Percentiles rank a stretch among this genome's conserved stretches.
Conservation (phyloP, 2,329 filamentous ascomycete species). For the Ophiostoma piceae region DNA sequence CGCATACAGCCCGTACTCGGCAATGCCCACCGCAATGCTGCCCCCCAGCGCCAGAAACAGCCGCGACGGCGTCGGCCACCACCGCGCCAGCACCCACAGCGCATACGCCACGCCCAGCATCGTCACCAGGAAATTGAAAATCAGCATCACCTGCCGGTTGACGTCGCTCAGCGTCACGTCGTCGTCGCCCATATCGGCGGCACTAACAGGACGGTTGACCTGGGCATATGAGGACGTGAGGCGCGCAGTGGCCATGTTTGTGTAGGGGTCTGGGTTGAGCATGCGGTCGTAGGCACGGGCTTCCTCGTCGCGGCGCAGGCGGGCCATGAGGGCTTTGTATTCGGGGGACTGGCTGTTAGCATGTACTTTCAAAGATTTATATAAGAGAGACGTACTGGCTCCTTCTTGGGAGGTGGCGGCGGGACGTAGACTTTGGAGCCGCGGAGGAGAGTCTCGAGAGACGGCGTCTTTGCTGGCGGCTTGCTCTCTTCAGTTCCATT, state of each 20-base stretch:
- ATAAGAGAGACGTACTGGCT: conserved; percentile 55
- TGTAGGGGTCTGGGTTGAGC: conserved; percentile 52
- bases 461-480: conserved; percentile 33
- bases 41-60: conserved; percentile 67
- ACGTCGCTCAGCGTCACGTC: conserved; percentile 66
- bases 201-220: conserved; percentile 45
- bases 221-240: conserved; percentile 50
- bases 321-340: conserved; percentile 83
- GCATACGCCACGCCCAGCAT: conserved; percentile 73
- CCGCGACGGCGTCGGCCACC: conserved; percentile 67
- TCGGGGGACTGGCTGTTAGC: conserved; percentile 57
- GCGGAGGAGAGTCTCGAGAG: conserved; percentile 64
- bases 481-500: background rate
- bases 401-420: conserved; percentile 73
- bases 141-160: conserved; percentile 74
- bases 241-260: conserved; percentile 26
- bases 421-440: conserved; percentile 68
- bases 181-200: conserved; percentile 50
- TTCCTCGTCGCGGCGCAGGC: conserved; percentile 78
- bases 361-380: background rate
- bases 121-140: conserved; percentile 85
- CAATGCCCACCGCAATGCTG: conserved; percentile 63
- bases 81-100: conserved; percentile 70
- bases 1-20: conserved; percentile 71
- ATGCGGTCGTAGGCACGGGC: conserved; percentile 76